These are phyloP conservation scores for Talaromyces adpressus DNA, from an alignment of 495 filamentous ascomycete genomes.

Conservation along the genomic window DNA sequence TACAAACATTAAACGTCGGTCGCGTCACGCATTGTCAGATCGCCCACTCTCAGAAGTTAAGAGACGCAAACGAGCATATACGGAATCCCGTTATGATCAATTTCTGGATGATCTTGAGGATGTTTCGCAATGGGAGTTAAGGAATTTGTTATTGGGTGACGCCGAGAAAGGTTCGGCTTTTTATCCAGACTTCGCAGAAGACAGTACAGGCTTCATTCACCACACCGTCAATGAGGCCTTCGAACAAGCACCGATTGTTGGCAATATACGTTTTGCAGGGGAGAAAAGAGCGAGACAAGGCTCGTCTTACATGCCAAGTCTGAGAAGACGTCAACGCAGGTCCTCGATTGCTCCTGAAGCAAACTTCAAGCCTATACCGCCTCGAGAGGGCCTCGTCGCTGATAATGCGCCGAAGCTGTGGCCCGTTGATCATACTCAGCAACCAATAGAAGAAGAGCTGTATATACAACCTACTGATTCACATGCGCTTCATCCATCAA, in stretches of 20 bases:
- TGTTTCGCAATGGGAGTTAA: constrained; percentile 4
- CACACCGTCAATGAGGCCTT: constrained; percentile 27
- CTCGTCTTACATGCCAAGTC: not conserved
- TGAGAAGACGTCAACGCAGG: not conserved
- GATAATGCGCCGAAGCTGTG: not conserved
- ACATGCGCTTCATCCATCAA: not conserved
- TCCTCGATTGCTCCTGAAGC: not conserved
- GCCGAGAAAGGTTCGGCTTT: not conserved
- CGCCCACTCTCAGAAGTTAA: not conserved
- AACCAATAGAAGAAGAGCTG: not conserved
- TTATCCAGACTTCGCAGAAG: not conserved
- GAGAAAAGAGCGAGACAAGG: constrained; percentile 11
- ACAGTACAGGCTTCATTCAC: constrained; percentile 24
- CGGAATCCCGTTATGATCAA: constrained; percentile 1
- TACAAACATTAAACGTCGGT: not conserved
- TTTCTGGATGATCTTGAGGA: constrained; percentile 2
- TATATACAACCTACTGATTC: not conserved
- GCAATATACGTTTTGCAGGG: constrained; percentile 27
- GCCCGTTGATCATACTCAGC: not conserved
- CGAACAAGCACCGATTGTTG: constrained; percentile 23
- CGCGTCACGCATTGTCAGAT: not conserved
- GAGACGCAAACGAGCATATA: not conserved
- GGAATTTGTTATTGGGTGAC: not conserved
- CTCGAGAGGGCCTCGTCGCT: not conserved
- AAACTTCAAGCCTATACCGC: not conserved